A percentile compares a stretch with the other conserved stretches of the same genome.
Evolutionary conservation across 306 rosid genomes (phyloP).

Genomic region (Glycine soja): DNA sequence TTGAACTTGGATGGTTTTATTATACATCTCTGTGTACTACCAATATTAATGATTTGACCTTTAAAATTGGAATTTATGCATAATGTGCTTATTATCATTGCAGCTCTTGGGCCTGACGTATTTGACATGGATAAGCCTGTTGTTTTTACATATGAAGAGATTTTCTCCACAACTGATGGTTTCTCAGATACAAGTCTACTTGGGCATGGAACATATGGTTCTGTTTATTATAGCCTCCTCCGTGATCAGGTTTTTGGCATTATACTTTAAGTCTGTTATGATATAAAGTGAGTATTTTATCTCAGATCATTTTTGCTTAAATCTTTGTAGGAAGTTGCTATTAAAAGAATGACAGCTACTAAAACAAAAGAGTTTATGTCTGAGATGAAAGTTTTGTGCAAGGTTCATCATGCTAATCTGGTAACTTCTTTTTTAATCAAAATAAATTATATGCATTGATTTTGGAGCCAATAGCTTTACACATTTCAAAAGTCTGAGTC

Average conservation of each 20-base stretch:
- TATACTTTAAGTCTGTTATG: conserved; percentile 31
- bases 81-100: conserved; percentile 44
- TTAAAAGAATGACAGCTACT: conserved; percentile 94
- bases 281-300: conserved; percentile 19
- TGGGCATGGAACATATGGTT: conserved; percentile 96
- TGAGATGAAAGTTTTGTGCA: conserved; percentile 94
- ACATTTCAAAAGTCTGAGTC: conserved; percentile 54
- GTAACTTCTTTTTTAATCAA: conserved; percentile 54
- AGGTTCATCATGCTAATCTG: conserved; percentile 97
- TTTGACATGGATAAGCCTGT: conserved; percentile 86
- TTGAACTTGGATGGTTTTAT: conserved; percentile 12
- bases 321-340: conserved; percentile 85
- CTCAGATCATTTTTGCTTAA: conserved; percentile 43
- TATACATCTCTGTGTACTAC: conserved; percentile 8
- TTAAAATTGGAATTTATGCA: conserved; percentile 29
- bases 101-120: conserved; percentile 74
- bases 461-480: conserved; percentile 47
- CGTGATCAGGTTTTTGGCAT: conserved; percentile 76
- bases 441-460: conserved; percentile 24
- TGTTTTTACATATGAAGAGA: conserved; percentile 81
- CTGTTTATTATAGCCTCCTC: conserved; percentile 83
- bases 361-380: conserved; percentile 90
- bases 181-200: conserved; percentile 92
- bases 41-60: conserved; percentile 21
- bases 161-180: conserved; percentile 72